Evolutionary conservation across 1,284 basidiomycete species (phyloP), one percentile per base, ranked within the genome.

Genomic region (Vanrija pseudolonga): DNA sequence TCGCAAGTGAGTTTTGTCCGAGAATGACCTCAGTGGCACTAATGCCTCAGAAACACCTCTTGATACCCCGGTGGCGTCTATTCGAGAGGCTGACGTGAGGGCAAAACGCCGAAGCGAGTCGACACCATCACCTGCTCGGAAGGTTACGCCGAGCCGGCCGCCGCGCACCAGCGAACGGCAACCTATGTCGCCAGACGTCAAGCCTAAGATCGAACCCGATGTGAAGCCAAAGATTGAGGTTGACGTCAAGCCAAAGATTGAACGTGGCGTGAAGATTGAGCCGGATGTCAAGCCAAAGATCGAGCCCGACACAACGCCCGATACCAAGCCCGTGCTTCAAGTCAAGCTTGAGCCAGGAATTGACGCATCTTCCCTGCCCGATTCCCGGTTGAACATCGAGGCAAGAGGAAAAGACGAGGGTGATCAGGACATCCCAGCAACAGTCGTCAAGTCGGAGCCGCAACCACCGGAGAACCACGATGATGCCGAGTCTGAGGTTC

Each of bases 1-100:
- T 72, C 3, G 63, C 67, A n/a, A 63, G 65, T 62, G 28, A 43
- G 55, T 51, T 5, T 15, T 17, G 2, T 17, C n/a, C 18, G 37
- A 19, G 6, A 17, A 3, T 8, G n/a, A 17, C 40, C 28, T 15
- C 22, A 38, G 17, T 19, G 40, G 39, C n/a, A n/a, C 6, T 15
- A 23, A 23, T 20, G 6, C 6, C 38, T 40, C 23, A 48, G 37
- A 15, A 20, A 39, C 18, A 3, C 28, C 17, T 46, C 23, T 20
- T 19, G 45, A 36, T 28, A 20, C 17, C n/a, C n/a, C 19, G 14
- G 11, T 22, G 15, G 26, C 24, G 3, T 11, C 6, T 12, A 19
- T 24, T 42, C 40, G 22, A 18, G 40, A 22, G 40, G 12, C 40
- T 3, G 44, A 32, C 6, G n/a, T 19, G 12, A 37, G 39, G 6